A percentile compares a stretch with the other conserved stretches of the same genome.
Conservation (phyloP, 495 filamentous ascomycete species). For the Penicillium herquei region DNA sequence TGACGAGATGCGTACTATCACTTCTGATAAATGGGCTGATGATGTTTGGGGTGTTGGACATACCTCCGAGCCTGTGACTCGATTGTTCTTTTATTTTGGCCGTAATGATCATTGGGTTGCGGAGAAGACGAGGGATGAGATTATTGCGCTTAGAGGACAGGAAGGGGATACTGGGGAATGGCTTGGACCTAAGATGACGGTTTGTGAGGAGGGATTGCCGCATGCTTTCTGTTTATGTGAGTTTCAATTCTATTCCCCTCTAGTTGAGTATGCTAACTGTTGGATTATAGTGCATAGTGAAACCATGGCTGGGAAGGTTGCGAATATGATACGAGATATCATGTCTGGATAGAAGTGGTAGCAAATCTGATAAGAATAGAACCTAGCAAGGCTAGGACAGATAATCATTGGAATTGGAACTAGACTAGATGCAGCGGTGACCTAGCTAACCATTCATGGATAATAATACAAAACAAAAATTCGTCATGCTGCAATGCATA, state of each 20-base stretch:
- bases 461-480: conserved; percentile 1
- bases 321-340: conserved; percentile 59
- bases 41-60: conserved; percentile 71
- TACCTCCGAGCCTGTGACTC: conserved; percentile 45
- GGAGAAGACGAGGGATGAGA: conserved; percentile 66
- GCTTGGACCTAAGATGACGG: conserved; percentile 62
- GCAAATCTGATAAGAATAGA: too few relatives aligned
- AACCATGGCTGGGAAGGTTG: conserved; percentile 64
- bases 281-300: conserved; percentile 54
- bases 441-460: neutral
- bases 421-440: neutral
- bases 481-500: neutral
- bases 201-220: conserved; percentile 70
- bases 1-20: conserved; percentile 77
- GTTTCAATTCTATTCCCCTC: conserved; percentile 25
- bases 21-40: conserved; percentile 71
- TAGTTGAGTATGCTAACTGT: conserved; percentile 7
- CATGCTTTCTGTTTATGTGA: conserved; percentile 82
- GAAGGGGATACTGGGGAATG: conserved; percentile 15
- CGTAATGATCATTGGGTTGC: conserved; percentile 81
- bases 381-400: too few relatives aligned
- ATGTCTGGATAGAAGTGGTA: neutral
- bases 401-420: neutral
- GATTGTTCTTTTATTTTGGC: conserved; percentile 79
- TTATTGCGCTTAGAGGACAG: conserved; percentile 56